Evolutionary conservation across 495 filamentous ascomycete genomes (phyloP).

Genomic region (Penicillium mononematosum): DNA sequence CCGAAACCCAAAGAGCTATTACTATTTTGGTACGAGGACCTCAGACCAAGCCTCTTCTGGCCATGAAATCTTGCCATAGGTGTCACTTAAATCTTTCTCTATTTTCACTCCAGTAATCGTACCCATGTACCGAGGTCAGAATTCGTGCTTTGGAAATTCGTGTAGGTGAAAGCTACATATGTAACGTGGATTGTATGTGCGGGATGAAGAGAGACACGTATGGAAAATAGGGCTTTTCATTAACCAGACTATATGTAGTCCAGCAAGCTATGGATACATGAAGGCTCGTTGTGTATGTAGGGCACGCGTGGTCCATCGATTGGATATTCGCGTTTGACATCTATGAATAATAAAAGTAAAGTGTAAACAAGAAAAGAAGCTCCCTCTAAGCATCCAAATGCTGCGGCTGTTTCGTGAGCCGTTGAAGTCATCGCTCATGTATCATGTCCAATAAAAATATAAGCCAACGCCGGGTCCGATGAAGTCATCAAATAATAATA

Average conservation of each 20-base stretch:
- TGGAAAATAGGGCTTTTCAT: neutral
- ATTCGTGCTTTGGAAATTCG: too few relatives aligned
- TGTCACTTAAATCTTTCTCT: neutral
- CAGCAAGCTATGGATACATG: neutral
- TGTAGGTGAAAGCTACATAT: too few relatives aligned
- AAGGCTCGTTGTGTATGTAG: neutral
- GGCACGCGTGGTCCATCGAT: neutral
- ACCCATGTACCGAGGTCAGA: too few relatives aligned
- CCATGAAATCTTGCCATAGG: neutral
- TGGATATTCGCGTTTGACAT: neutral
- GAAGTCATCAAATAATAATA: constrained; percentile 28
- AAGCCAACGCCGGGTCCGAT: constrained; percentile 24
- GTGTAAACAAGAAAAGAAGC: constrained; percentile 15
- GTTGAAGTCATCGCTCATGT: constrained; percentile 17
- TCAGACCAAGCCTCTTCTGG: neutral
- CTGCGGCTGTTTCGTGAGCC: constrained; percentile 16
- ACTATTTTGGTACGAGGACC: neutral
- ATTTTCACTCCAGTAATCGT: neutral
- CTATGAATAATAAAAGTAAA: constrained; percentile 14
- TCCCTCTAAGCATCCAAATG: constrained; percentile 24
- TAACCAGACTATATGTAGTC: neutral
- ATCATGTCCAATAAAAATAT: constrained; percentile 16
- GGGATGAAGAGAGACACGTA: too few relatives aligned
- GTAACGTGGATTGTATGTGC: too few relatives aligned
- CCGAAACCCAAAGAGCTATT: neutral